A percentile compares a stretch with the other conserved stretches of the same genome.
These are phyloP conservation scores for Lactarius indigo DNA, from an alignment of 768 basidiomycete genomes.

Conservation along the genomic window DNA sequence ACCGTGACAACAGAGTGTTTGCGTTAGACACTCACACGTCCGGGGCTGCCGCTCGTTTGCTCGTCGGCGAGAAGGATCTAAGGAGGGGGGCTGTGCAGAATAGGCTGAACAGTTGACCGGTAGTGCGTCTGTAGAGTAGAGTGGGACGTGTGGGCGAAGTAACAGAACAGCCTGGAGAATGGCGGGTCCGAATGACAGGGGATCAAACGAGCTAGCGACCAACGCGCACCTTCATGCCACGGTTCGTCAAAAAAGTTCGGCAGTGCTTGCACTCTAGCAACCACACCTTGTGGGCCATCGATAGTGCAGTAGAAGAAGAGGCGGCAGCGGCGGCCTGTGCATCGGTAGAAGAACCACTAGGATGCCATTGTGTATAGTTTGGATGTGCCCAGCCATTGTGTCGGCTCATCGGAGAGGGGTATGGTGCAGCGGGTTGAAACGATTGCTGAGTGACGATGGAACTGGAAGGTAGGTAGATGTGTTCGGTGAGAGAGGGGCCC, in stretches of 20 bases:
- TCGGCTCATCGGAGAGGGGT: constrained; percentile 10
- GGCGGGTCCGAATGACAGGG: constrained; percentile 7
- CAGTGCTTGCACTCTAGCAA: constrained; percentile 76
- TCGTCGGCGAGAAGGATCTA: constrained; percentile 31
- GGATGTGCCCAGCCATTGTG: constrained; percentile 11
- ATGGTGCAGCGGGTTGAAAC: neutral
- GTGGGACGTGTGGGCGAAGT: constrained; percentile 72
- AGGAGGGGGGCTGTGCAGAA: constrained; percentile 37
- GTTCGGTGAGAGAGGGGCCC: constrained; percentile 4
- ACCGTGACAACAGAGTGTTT: constrained; percentile 74
- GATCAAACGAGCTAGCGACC: neutral
- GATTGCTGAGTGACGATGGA: neutral
- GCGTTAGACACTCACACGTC: constrained; percentile 84
- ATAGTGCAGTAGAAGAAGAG: constrained; percentile 40
- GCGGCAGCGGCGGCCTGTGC: constrained; percentile 19
- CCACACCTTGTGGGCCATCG: constrained; percentile 71
- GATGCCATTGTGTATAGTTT: constrained; percentile 14
- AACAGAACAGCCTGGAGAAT: constrained; percentile 70
- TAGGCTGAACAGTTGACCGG: constrained; percentile 75
- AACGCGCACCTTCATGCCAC: constrained; percentile 70
- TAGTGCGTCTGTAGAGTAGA: constrained; percentile 79
- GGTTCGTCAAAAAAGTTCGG: constrained; percentile 70
- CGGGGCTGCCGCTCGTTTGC: constrained; percentile 35
- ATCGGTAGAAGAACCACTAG: neutral
- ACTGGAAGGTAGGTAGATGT: neutral